Percentiles rank a stretch among this genome's conserved stretches.
Evolutionary conservation across 257 asterid species (phyloP).

Genomic region (Fraxinus cuspidata): DNA sequence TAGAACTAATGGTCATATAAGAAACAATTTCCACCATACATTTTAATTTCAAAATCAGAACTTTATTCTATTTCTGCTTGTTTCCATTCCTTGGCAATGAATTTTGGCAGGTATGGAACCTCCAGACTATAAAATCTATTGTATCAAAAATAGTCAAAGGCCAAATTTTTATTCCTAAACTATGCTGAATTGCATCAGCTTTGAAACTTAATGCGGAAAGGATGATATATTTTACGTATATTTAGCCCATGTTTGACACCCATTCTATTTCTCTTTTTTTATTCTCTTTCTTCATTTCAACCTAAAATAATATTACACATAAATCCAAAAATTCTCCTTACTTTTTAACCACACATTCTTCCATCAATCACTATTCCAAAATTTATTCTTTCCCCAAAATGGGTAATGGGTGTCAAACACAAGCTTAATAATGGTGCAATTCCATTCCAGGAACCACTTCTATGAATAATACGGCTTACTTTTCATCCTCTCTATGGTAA

Average conservation of each 20-base stretch:
- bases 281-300: no score
- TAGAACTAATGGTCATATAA: slow-evolving; percentile 1
- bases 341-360: no score
- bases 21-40: neutral
- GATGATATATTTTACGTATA: neutral
- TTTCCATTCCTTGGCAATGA: neutral
- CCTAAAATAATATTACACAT: no score
- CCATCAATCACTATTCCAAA: no score
- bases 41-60: neutral
- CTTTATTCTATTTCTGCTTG: neutral
- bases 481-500: neutral
- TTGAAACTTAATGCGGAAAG: neutral
- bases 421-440: neutral
- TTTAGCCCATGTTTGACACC: no score
- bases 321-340: no score
- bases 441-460: neutral
- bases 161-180: neutral
- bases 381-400: no score
- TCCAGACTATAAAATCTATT: neutral
- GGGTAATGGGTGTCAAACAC: no score
- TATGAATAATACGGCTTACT: neutral
- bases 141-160: neutral
- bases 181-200: neutral
- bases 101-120: neutral
- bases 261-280: no score